These are phyloP conservation scores for Hibiscus tridactylites DNA, from an alignment of 345 rosid genomes.

Conservation along the genomic window DNA sequence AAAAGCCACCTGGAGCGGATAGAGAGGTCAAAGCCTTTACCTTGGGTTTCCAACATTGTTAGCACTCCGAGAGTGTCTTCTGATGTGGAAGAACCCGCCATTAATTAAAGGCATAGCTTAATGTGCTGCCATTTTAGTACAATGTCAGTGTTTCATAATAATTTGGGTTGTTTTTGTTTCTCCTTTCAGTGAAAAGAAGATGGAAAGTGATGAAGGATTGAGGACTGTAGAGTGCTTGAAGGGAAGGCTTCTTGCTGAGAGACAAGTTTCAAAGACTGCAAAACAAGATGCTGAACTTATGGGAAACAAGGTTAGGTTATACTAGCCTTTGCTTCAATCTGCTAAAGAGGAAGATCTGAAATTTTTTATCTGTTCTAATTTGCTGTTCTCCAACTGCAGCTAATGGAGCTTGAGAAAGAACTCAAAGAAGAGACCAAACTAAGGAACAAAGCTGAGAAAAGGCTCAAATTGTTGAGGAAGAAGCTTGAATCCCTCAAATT, in stretches of 20 bases:
- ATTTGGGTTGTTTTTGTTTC: constrained; percentile 15
- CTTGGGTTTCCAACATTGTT: not conserved
- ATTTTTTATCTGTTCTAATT: not conserved
- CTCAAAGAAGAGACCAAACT: constrained; percentile 58
- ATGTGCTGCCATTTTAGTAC: not conserved
- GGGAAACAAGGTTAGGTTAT: constrained; percentile 41
- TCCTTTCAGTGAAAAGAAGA: constrained; percentile 22
- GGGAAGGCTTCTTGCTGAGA: constrained; percentile 82
- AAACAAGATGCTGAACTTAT: constrained; percentile 61
- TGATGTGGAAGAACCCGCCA: not conserved
- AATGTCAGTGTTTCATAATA: constrained; percentile 10
- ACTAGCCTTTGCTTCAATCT: not conserved
- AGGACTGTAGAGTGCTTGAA: constrained; percentile 66
- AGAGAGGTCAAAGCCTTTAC: not conserved
- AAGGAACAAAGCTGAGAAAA: constrained; percentile 63
- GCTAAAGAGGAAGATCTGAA: not conserved
- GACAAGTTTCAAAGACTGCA: constrained; percentile 71
- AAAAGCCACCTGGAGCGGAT: not conserved
- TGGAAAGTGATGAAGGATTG: constrained; percentile 30
- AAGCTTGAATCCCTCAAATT: constrained; percentile 48
- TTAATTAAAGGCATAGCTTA: not conserved
- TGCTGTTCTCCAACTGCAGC: constrained; percentile 24
- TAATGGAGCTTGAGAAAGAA: constrained; percentile 50
- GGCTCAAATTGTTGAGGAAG: constrained; percentile 43
- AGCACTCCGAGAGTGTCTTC: not conserved